Evolutionary conservation across 1,139 yeast genomes (phyloP).

Genomic region (Geotrichum fermentans): DNA sequence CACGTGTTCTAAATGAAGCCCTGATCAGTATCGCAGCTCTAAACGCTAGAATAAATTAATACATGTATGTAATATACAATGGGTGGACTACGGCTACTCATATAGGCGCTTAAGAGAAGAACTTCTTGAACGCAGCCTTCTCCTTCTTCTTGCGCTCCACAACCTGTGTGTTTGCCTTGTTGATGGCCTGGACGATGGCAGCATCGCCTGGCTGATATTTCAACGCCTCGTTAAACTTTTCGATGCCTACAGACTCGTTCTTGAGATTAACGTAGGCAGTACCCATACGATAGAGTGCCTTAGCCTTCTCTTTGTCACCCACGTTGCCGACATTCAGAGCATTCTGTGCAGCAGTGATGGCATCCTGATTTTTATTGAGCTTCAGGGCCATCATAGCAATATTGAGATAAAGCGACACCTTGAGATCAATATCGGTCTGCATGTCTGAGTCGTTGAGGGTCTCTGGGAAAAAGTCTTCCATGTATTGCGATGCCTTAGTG

Average conservation of each 20-base stretch:
- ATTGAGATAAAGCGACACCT: conserved; percentile 62
- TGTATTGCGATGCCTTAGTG: conserved; percentile 61
- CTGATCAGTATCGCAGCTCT: too few species aligned
- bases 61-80: too few species aligned
- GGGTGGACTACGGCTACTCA: too few species aligned
- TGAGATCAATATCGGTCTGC: conserved; percentile 43
- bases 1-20: too few species aligned
- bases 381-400: conserved; percentile 73
- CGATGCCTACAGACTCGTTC: conserved; percentile 65
- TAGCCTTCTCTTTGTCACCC: conserved; percentile 67
- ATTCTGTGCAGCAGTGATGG: conserved; percentile 56
- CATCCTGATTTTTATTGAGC: conserved; percentile 51
- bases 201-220: conserved; percentile 64
- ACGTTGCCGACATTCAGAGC: conserved; percentile 62
- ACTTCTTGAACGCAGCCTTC: conserved; percentile 77
- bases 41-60: too few species aligned
- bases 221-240: conserved; percentile 61
- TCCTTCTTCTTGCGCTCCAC: conserved; percentile 61
- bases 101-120: conserved; percentile 48
- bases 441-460: conserved; percentile 44
- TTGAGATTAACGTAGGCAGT: conserved; percentile 53
- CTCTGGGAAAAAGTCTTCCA: conserved; percentile 66
- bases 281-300: conserved; percentile 86
- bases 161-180: conserved; percentile 52
- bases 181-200: conserved; percentile 62